Base-by-base conservation (phyloP, 352 stramenopile genomes). In the Peronosclerospora sorghi region DNA sequence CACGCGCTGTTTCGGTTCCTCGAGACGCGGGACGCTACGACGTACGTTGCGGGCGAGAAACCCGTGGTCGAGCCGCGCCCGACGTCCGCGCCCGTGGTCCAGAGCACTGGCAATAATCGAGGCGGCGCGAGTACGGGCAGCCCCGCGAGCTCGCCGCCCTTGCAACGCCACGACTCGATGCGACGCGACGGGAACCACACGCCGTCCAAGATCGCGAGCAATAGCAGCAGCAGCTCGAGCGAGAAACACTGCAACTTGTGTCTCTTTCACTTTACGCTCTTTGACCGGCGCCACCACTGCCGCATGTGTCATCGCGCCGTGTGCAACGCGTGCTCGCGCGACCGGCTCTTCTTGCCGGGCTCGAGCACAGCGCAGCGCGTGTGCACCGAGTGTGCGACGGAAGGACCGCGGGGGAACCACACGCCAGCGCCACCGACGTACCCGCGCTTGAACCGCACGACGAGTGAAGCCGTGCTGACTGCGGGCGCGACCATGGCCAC, bases 221-320 rank as follows among this genome's bases (percentile, higher is more conserved):
- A 62, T 42, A 94, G n/a, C n/a, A n/a, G n/a, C n/a, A n/a, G n/a
- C n/a, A n/a, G n/a, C n/a, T n/a, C n/a, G n/a, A n/a, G 82, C 48
- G 79, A 87, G 57, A 86, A 86, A 58, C 76, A 93, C 59, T 94
- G 82, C 59, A 91, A 94, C 55, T 54, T 90, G 42, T 94, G 82
- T 55, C 52, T 91, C 28, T 92, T 91, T 60, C 77, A 90, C 63
- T 94, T 94, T 43, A 91, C 79, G 45, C 75, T 94, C 42, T 91
- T 94, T 39, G 78, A 92, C 44, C 77, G 82, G 13, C 80, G 81
- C 37, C 82, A 94, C 49, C 82, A 94, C 50, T 94, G 82, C 41
- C 82, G 82, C 35, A 89, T 94, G 72, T 94, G 82, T 45, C 77
- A 91, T 47, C 79, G 80, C 17, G 80, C 81, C 1, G 76, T 94